Evolutionary conservation across 257 asterid species (phyloP), one percentile per base, ranked within the genome.

Genomic region (Solanum chilense): DNA sequence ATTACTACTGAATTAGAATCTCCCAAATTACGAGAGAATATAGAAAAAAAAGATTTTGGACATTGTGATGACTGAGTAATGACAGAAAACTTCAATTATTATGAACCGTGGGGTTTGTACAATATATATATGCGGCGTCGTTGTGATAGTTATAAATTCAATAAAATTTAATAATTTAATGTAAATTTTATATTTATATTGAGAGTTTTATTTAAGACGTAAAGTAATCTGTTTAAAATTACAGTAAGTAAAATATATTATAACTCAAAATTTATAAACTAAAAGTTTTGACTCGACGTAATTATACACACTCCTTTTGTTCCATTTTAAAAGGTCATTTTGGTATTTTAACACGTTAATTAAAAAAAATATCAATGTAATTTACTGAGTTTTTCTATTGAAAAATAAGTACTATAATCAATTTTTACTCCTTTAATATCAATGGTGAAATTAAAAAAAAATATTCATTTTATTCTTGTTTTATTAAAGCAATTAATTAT

Each of bases 21-120:
- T 85, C 81, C 64, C 87, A 42, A 68, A 25, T 85, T 85, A 64
- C 87, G 78, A 85, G 76, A 85, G 78, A 85, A 68, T 41, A 66
- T 71, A 37, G 37, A 62, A 64, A 83, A 83, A 56, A 58, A 64
- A 84, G 62, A 27, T 85, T 66, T 85, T 85, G 82, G 56, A 71
- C 25, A 44, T 25, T 25, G 68, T 27, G 87, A 85, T 15, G 69
- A 7, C 58, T 20, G 8, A 37, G 66, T 44, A 81, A 81, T 81
- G 45, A 37, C 87, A 68, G 44, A 84, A n/a, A 20, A 27, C 68
- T 68, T 66, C 47, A 81, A 81, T 85, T 71, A 64, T 68, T 66
- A 64, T 3, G 81, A 42, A 85, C 16, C 25, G 23, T 64, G 87
- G 81, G 16, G 44, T 9, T 66, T 64, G 7, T 83, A 64, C 37